phyloP scores from a whole-genome alignment of 495 filamentous ascomycete species.

The Neurospora sp. region DNA sequence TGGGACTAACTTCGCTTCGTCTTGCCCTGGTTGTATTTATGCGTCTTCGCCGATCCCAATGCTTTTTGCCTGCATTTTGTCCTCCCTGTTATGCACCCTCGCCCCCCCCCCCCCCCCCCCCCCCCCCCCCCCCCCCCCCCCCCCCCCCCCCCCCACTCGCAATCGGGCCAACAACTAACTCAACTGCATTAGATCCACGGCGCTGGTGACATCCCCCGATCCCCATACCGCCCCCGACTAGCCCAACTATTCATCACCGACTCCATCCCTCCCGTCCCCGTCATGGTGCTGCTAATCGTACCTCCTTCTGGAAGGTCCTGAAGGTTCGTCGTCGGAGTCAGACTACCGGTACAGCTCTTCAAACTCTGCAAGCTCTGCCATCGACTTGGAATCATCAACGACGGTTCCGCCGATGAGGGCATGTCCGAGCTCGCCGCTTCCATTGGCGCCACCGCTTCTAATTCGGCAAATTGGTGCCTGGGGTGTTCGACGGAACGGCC shows the following conservation, averaged over 20 bases:
- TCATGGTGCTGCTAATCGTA: background rate
- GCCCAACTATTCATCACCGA: background rate
- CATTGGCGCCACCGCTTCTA: constrained; percentile 6
- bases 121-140: too few species aligned
- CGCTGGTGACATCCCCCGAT: background rate
- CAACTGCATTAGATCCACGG: background rate
- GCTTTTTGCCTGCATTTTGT: background rate
- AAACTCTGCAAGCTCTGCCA: background rate
- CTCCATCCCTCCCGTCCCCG: background rate
- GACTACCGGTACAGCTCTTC: background rate
- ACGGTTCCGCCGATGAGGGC: background rate
- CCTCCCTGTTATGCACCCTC: background rate
- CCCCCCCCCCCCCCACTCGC: too few species aligned
- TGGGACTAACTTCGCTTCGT: background rate
- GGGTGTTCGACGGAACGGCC: background rate
- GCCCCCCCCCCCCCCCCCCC: too few species aligned
- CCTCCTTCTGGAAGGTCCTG: background rate
- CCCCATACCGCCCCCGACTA: background rate
- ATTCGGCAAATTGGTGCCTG: constrained; percentile 4
- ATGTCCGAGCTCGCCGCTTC: constrained; percentile 1
- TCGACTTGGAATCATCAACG: background rate
- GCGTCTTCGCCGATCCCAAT: background rate
- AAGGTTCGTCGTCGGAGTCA: background rate
- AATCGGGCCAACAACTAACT: background rate
- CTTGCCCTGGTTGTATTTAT: background rate